Evolutionary conservation across 1,284 basidiomycete genomes (phyloP), one percentile per base, ranked within the genome.

Genomic region (Fomitopsis pinicola): DNA sequence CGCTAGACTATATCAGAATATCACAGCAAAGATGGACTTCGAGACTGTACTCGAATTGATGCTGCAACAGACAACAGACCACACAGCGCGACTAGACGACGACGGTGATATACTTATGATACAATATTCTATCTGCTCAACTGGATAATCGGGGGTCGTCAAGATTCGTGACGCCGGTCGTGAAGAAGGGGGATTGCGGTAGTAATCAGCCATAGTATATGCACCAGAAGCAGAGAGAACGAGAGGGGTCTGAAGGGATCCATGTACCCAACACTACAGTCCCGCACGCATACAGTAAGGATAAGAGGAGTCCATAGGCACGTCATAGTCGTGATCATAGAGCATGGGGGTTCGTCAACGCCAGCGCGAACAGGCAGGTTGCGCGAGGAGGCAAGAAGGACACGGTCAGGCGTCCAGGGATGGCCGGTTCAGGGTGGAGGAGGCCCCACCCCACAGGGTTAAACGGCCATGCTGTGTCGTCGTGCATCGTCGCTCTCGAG

Each of bases 381-480:
- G 45, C 22, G 22, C 45, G 45, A 46, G 22, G 45, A 46, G 28
- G 26, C 28, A 33, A 4, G 48, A 30, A 33, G 48, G 48, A 33
- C 22, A 12, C 15, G 44, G 44, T 22, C 22, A 22, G 22, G 22
- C 44, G 26, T 14, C 10, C 22, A 5, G 10, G 1, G 26, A 26
- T 48, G 26, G 46, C 22, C 19, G 8, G 28, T 30, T 12, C 22
- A 50, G 48, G 48, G 48, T 50, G 48, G 28, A 33, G 48, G 48
- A 33, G 28, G n/a, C 48, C 28, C 48, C 48, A 50, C 48, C 48
- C 48, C 2, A 30, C 28, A n/a, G 42, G 40, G 57, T 58, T 71
- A 77, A 46, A 75, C 71, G 8, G 76, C 75, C 70, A 77, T 73
- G 63, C 76, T 78, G 64, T 77, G 76, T 50, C 76, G 67, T 55